Conservation (phyloP, 139 green algal genomes). For the Tetraselmis striata region DNA sequence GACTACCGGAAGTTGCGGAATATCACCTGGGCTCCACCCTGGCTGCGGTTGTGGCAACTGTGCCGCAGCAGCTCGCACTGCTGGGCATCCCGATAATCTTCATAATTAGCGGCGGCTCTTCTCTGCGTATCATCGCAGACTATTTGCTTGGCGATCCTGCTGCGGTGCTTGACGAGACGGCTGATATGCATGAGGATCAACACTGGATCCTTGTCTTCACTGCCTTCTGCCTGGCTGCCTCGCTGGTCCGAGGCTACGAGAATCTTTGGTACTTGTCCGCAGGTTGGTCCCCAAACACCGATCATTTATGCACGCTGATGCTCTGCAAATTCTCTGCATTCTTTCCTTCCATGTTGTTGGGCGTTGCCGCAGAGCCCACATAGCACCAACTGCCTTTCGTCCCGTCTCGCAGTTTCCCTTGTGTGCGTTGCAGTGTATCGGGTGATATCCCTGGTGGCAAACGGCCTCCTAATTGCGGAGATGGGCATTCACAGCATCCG, state of each 20-base stretch:
- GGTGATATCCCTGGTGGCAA: background rate
- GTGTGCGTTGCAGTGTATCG: background rate
- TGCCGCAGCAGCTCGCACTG: background rate
- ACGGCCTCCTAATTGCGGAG: background rate
- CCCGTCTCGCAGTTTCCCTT: no score
- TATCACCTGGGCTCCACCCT: background rate
- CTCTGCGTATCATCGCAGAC: background rate
- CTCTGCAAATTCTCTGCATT: no score
- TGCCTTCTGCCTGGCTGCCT: background rate
- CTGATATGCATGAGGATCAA: background rate
- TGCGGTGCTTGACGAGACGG: background rate
- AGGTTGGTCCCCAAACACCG: no score
- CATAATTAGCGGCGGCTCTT: background rate
- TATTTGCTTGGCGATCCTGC: background rate
- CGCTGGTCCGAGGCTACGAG: background rate
- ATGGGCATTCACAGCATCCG: background rate
- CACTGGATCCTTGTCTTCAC: background rate
- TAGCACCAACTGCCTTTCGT: no score
- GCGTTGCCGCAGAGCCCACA: no score
- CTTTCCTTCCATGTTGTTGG: no score
- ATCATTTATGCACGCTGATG: no score
- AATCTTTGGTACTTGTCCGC: background rate
- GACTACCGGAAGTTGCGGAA: background rate
- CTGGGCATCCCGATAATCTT: background rate
- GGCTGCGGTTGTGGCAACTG: background rate